phyloP scores from a whole-genome alignment of 805 yeast species.

The Ogataea degrootiae region DNA sequence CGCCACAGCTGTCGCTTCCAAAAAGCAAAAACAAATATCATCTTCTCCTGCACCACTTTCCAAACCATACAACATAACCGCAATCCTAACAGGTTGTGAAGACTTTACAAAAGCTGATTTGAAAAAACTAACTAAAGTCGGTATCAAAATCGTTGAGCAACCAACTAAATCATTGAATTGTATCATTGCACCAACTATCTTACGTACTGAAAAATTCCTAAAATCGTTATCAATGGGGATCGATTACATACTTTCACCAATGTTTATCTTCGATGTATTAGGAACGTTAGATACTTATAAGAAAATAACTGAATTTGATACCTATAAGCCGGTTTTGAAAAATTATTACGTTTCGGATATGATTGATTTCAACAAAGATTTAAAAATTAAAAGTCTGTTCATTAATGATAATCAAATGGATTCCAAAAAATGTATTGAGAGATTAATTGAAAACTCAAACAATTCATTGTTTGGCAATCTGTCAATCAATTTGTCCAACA shows the following conservation, averaged over 20 bases:
- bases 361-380: constrained; percentile 31
- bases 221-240: constrained; percentile 58
- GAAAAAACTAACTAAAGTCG: constrained; percentile 42
- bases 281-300: constrained; percentile 28
- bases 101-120: constrained; percentile 41
- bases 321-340: constrained; percentile 21
- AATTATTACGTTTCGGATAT: constrained; percentile 24
- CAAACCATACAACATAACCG: constrained; percentile 38
- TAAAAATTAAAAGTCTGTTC: constrained; percentile 30
- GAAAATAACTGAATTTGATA: constrained; percentile 22
- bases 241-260: constrained; percentile 49
- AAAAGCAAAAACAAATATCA: neutral
- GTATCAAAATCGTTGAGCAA: constrained; percentile 45
- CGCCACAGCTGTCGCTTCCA: neutral
- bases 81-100: constrained; percentile 66
- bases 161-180: constrained; percentile 39
- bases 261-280: constrained; percentile 44
- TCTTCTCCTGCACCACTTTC: neutral
- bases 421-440: constrained; percentile 12
- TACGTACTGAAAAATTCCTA: constrained; percentile 85
- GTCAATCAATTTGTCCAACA: constrained; percentile 51
- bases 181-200: constrained; percentile 74
- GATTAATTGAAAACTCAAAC: constrained; percentile 20
- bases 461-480: constrained; percentile 39
- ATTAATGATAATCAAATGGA: constrained; percentile 16